phyloP scores from a whole-genome alignment of 257 asterid species.

The Knoxia roxburghii region DNA sequence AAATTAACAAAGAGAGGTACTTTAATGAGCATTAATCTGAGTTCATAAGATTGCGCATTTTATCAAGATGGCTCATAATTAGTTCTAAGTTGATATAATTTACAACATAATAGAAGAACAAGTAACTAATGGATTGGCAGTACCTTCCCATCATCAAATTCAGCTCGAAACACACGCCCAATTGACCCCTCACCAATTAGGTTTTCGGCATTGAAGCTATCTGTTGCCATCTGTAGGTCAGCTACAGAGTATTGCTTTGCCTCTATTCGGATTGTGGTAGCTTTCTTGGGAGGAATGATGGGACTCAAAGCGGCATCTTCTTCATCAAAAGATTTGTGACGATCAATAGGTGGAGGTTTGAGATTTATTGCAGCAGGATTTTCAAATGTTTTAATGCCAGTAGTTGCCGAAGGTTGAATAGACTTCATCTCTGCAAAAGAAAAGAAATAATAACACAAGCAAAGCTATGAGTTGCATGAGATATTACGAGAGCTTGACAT shows the following conservation, averaged over 20 bases:
- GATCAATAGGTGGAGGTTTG: constrained; percentile 78
- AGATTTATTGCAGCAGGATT: constrained; percentile 55
- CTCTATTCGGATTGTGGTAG: constrained; percentile 46
- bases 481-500: background rate
- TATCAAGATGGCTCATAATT: background rate
- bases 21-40: background rate
- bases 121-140: background rate
- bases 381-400: constrained; percentile 51
- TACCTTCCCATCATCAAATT: constrained; percentile 75
- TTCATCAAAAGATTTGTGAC: constrained; percentile 75
- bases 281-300: constrained; percentile 60
- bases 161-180: constrained; percentile 86
- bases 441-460: no score
- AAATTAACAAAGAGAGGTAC: background rate
- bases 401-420: constrained; percentile 39
- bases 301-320: constrained; percentile 58
- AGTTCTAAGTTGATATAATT: background rate
- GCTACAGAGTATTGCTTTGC: constrained; percentile 69
- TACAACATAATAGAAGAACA: background rate
- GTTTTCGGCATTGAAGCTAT: constrained; percentile 72
- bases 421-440: constrained; percentile 55
- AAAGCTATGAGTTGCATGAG: background rate
- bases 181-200: constrained; percentile 88
- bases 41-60: background rate
- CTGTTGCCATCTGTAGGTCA: constrained; percentile 88